phyloP scores from a whole-genome alignment of 2,329 filamentous ascomycete species.

The Talaromyces sp. region DNA sequence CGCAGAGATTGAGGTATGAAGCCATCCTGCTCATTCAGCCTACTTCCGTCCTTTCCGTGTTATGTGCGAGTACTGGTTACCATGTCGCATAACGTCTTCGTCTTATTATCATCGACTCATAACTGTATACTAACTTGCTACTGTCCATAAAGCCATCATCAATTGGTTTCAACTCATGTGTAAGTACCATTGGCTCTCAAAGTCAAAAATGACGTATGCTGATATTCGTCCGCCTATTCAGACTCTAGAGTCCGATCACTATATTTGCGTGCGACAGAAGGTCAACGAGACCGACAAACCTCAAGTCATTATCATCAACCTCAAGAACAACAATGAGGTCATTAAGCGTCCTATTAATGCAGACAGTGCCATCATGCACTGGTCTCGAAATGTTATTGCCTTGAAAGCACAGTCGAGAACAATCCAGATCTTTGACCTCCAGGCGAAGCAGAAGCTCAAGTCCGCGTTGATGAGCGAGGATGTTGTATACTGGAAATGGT shows the following conservation, averaged over 20 bases:
- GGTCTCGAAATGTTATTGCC: slow-evolving; percentile 91
- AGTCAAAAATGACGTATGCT: slow-evolving; percentile 23
- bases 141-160: slow-evolving; percentile 56
- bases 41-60: slow-evolving; percentile 21
- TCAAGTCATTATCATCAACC: slow-evolving; percentile 95
- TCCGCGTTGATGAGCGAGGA: slow-evolving; percentile 95
- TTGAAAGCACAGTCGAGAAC: slow-evolving; percentile 92
- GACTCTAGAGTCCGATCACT: slow-evolving; percentile 98
- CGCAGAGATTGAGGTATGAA: slow-evolving; percentile 55
- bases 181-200: slow-evolving; percentile 49
- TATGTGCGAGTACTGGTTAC: slow-evolving; percentile 5
- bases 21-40: slow-evolving; percentile 18
- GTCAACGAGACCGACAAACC: slow-evolving; percentile 78
- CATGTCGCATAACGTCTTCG: slow-evolving; percentile 4
- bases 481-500: slow-evolving; percentile 99
- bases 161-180: slow-evolving; percentile 85
- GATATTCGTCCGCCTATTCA: slow-evolving; percentile 42
- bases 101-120: not conserved
- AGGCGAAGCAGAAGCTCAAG: slow-evolving; percentile 92
- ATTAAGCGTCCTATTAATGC: slow-evolving; percentile 95
- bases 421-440: slow-evolving; percentile 95
- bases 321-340: slow-evolving; percentile 96
- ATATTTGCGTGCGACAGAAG: slow-evolving; percentile 94
- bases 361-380: slow-evolving; percentile 99
- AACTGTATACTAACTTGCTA: slow-evolving; percentile 14